These are phyloP conservation scores for Neofusicoccum kwambonambiense DNA, from an alignment of 2,329 filamentous ascomycete species.

Conservation along the genomic window DNA sequence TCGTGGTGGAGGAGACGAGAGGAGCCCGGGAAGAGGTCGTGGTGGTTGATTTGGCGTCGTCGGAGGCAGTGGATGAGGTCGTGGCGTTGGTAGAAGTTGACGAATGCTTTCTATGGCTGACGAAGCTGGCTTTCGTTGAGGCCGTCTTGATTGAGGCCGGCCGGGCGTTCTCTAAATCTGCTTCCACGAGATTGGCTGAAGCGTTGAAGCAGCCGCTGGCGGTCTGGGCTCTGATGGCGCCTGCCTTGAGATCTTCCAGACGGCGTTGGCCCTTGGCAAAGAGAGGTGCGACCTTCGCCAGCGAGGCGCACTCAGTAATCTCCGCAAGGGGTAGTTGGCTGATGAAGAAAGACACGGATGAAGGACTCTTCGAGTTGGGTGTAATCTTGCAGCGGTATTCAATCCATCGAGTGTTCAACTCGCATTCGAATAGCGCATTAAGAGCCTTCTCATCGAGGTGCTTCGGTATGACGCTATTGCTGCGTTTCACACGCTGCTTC, in stretches of 20 bases:
- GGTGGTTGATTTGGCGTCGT: constrained; percentile 8
- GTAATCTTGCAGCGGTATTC: constrained; percentile 37
- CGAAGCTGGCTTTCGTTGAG: constrained; percentile 1
- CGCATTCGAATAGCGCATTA: constrained; percentile 51
- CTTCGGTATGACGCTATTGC: constrained; percentile 24
- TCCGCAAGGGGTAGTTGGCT: constrained; percentile 55
- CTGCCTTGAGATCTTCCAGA: constrained; percentile 66
- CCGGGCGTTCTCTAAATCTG: background rate
- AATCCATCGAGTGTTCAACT: constrained; percentile 47
- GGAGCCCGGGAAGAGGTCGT: constrained; percentile 19
- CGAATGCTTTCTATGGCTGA: background rate
- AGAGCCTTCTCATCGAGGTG: constrained; percentile 47
- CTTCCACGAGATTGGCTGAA: background rate
- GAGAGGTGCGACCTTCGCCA: constrained; percentile 55
- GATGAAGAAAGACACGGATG: constrained; percentile 57
- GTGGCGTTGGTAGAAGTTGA: background rate
- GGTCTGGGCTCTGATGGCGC: constrained; percentile 41
- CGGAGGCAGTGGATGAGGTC: background rate
- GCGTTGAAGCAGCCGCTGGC: background rate
- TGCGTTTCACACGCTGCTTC: constrained; percentile 24
- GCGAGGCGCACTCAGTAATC: constrained; percentile 53
- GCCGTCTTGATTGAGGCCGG: background rate
- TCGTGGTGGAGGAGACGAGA: constrained; percentile 25
- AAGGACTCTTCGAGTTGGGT: constrained; percentile 42
- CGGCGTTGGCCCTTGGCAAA: constrained; percentile 66